Percentiles rank a stretch among this genome's conserved stretches.
Conservation (phyloP, 2,329 filamentous ascomycete species). For the Claviceps africana region DNA sequence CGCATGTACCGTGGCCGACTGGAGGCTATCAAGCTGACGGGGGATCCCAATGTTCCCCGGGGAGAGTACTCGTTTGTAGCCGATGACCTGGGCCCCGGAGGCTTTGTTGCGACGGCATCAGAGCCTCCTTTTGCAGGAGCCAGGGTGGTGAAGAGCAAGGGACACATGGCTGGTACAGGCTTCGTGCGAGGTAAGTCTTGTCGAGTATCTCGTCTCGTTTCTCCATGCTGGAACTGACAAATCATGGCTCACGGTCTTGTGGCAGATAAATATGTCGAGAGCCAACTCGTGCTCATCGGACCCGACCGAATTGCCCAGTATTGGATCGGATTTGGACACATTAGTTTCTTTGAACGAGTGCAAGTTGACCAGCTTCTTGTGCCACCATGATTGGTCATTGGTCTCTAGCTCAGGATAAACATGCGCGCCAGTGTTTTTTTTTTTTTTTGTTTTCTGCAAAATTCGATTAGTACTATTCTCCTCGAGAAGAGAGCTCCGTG, state of each 20-base stretch:
- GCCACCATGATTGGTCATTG: constrained; percentile 10
- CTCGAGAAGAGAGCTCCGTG: no score
- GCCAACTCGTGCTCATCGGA: constrained; percentile 65
- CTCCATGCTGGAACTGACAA: neutral
- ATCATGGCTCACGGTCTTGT: neutral
- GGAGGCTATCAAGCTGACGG: constrained; percentile 80
- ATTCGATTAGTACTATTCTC: no score
- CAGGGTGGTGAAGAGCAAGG: constrained; percentile 56
- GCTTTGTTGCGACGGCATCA: constrained; percentile 48
- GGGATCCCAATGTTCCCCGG: constrained; percentile 77
- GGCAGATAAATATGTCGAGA: constrained; percentile 58
- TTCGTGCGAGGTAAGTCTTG: constrained; percentile 54
- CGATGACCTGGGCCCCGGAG: constrained; percentile 57
- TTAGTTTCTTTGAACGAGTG: constrained; percentile 47
- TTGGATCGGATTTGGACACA: constrained; percentile 53
- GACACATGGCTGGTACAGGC: constrained; percentile 62
- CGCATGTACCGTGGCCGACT: constrained; percentile 51
- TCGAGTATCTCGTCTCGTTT: neutral
- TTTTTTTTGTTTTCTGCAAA: no score
- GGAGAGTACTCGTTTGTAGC: constrained; percentile 74
- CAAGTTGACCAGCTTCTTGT: constrained; percentile 38
- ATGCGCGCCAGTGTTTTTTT: no score
- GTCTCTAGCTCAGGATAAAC: no score
- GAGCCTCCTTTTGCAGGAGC: constrained; percentile 61
- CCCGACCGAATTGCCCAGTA: constrained; percentile 67